Evolutionary conservation across 768 basidiomycete species (phyloP), one percentile per base, ranked within the genome.

Genomic region (Mycena rosella): DNA sequence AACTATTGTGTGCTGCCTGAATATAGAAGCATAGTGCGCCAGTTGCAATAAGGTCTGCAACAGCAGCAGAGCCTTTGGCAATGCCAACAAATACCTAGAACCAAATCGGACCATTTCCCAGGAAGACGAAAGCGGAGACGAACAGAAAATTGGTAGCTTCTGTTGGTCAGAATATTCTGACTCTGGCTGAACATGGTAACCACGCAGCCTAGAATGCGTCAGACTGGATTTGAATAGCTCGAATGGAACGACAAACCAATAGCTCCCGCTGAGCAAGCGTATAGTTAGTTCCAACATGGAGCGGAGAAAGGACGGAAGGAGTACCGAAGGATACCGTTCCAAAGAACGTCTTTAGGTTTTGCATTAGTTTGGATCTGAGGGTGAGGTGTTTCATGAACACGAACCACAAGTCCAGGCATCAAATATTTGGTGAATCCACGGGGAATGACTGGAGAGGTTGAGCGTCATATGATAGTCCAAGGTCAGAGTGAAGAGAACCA

Each of bases 31-130:
- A 68, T 9, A 57, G 52, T 24, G 47, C 56, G n/a, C 29, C 52
- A 14, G 54, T 68, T 6, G 52, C 51, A 17, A 56, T 55, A 42
- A 68, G 22, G 40, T 63, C 67, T 34, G 60, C 55, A 42, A 56
- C 22, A 27, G 55, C 55, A 9, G 55, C 55, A 22, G 36, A 8
- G 17, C 64, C 55, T n/a, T 58, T 52, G 44, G 61, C 61, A 32
- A 63, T 63, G 11, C 48, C 61, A 20, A 63, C 61, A 32, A 54
- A 51, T 13, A 54, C 61, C 61, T 63, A 51, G 22, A 9, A 26
- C 24, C 27, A 9, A 38, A 10, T 62, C 24, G 32, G 20, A n/a
- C 5, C 7, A 27, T 32, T 34, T n/a, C 17, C 17, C 11, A 7
- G 15, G 20, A 36, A 52, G n/a, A n/a, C n/a, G n/a, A 40, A 13